Base-by-base conservation (phyloP, 345 rosid genomes). In the Camelina sativa region DNA sequence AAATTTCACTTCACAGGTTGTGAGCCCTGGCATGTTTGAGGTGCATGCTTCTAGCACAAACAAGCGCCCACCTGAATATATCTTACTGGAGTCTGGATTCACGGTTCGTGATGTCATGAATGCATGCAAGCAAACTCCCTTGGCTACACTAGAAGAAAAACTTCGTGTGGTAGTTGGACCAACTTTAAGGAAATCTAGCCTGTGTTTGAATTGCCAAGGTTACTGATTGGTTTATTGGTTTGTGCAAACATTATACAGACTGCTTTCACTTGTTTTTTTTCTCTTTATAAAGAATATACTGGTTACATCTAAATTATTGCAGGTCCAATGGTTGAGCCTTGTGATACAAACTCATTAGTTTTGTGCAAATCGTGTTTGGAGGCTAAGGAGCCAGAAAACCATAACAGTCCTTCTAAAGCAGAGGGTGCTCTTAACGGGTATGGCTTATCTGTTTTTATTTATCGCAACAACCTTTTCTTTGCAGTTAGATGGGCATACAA, bases 201-300 rank as follows among this genome's bases (percentile, higher is more conserved):
- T 89, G 73, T 95, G 99, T 78, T 71, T 95, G 72, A 90, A 72
- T 75, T 95, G 99, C 87, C 86, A 85, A 92, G 97, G 97, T 95
- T 82, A 43, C 69, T 82, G 48, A 77, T 64, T 62, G 65, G 75
- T 61, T 38, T 32, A 23, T 71, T 67, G 54, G 43, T 48, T 67
- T 83, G 64, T 35, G 65, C 47, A 50, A 28, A 72, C 25, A 41
- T 69, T n/a, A 17, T 57, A 47, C 6, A 44, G 28, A 56, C 46
- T 10, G 30, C 59, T 15, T 62, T 34, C 20, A 28, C 59, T 52
- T 20, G n/a, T 48, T 54, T 48, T 66, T 72, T 17, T 11, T 57
- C 70, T 20, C 40, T 35, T 62, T 38, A 7, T 12, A 23, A 32
- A 11, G 11, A 35, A 57, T 16, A 51, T 25, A 30, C 54, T 62